A percentile compares a stretch with the other conserved stretches of the same genome.
Evolutionary conservation across 2,329 filamentous ascomycete species (phyloP).

Genomic region (Penicillium rolfsii): DNA sequence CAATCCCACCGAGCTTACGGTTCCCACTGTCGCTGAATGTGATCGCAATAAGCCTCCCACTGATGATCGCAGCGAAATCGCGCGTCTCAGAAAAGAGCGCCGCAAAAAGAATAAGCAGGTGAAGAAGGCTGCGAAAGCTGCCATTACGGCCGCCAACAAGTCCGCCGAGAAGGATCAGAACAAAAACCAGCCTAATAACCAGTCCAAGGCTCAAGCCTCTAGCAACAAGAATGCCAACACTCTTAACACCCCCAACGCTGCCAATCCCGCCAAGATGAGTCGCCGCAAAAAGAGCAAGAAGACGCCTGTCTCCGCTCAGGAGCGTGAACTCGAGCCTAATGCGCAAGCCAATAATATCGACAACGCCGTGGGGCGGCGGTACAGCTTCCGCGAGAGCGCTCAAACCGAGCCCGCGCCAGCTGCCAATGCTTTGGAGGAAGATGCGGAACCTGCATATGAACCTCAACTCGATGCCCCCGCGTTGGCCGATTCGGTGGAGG

Average conservation of each 20-base stretch:
- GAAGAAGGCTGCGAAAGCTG: conserved; percentile 18
- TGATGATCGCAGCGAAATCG: conserved; percentile 5
- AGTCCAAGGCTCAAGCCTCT: neutral
- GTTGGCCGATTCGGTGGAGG: too few relatives aligned
- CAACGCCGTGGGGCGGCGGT: neutral
- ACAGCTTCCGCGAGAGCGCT: neutral
- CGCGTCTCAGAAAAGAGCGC: conserved; percentile 14
- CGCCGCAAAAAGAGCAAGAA: conserved; percentile 4
- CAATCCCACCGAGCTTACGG: neutral
- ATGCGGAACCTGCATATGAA: neutral
- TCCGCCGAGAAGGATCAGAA: neutral
- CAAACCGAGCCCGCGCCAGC: neutral
- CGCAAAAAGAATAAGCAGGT: conserved; percentile 30
- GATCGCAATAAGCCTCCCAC: too few relatives aligned
- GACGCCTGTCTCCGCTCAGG: neutral
- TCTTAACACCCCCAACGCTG: neutral
- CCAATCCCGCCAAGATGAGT: neutral
- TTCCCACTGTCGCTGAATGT: neutral
- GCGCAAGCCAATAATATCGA: neutral
- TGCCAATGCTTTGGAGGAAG: neutral
- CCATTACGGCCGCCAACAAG: neutral
- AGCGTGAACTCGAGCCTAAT: conserved; percentile 1
- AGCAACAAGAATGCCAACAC: neutral
- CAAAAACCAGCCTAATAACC: neutral
- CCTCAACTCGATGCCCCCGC: neutral